Percentiles rank a stretch among this genome's conserved stretches.
Conservation (phyloP, 2,329 filamentous ascomycete genomes). For the Microsporum canis region DNA sequence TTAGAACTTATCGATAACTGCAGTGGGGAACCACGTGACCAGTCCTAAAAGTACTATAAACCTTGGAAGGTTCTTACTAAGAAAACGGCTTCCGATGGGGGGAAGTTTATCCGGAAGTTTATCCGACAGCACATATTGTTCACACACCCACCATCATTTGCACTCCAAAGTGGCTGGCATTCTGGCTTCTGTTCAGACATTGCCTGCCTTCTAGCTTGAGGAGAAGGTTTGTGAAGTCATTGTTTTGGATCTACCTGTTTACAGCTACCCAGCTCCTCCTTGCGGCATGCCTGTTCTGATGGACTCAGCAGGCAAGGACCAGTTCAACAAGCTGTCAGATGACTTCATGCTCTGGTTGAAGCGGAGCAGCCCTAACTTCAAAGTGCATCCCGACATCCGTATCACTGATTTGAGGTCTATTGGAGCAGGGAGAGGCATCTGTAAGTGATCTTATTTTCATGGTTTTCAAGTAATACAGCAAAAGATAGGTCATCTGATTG, state of each 20-base stretch:
- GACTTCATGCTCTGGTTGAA: slow-evolving; percentile 49
- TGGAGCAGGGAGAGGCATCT: slow-evolving; percentile 51
- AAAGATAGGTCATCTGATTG: slow-evolving; percentile 7
- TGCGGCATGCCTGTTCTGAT: background rate
- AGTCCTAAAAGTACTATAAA: background rate
- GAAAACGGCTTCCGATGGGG: background rate
- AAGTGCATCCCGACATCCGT: slow-evolving; percentile 47
- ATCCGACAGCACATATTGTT: slow-evolving; percentile 14
- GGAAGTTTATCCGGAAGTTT: slow-evolving; percentile 21
- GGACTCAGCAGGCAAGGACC: slow-evolving; percentile 6
- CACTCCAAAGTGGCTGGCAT: background rate
- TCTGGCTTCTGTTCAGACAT: slow-evolving; percentile 12
- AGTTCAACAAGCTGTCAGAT: slow-evolving; percentile 38
- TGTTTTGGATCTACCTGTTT: background rate
- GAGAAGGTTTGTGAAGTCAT: background rate
- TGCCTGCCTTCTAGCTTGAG: background rate
- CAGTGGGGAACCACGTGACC: background rate
- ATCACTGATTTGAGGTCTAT: slow-evolving; percentile 46
- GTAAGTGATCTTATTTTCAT: slow-evolving; percentile 36
- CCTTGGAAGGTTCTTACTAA: background rate
- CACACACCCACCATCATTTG: slow-evolving; percentile 10
- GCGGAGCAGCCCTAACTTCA: slow-evolving; percentile 37
- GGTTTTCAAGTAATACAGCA: background rate
- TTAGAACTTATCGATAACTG: slow-evolving; percentile 1
- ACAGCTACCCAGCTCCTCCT: background rate